Conservation (phyloP, 768 basidiomycete species). For the Pleurotus cornucopiae region DNA sequence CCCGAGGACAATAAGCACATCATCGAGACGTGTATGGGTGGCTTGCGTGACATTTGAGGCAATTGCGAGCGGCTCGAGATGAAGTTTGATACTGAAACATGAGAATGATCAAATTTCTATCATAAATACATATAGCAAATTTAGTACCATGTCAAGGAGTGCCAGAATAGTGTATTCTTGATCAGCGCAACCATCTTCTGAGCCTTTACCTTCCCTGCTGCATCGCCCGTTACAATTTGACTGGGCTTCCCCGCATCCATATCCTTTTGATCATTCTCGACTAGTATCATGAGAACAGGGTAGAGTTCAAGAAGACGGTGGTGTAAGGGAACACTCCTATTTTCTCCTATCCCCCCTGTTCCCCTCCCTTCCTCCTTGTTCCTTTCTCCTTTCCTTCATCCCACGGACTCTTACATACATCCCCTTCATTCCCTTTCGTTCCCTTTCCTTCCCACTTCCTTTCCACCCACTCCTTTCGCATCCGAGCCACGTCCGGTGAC, state of each 20-base stretch:
- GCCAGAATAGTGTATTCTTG: constrained; percentile 24
- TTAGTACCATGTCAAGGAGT: constrained; percentile 19
- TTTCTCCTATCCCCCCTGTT: too few species aligned
- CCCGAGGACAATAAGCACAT: constrained; percentile 27
- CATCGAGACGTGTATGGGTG: constrained; percentile 23
- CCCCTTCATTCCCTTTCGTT: too few species aligned
- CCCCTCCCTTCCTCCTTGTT: too few species aligned
- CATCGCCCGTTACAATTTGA: constrained; percentile 19
- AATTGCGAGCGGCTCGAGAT: constrained; percentile 26
- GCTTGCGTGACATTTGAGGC: constrained; percentile 25
- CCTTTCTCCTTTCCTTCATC: too few species aligned
- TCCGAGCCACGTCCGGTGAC: too few species aligned
- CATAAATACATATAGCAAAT: neutral
- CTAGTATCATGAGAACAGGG: constrained; percentile 13
- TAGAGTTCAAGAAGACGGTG: constrained; percentile 23
- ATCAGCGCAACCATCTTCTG: constrained; percentile 23
- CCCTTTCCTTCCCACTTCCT: too few species aligned
- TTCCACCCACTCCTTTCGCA: too few species aligned
- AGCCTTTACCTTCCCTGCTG: constrained; percentile 20
- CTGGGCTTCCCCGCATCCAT: neutral
- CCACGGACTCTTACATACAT: too few species aligned
- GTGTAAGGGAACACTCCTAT: too few species aligned
- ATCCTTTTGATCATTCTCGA: constrained; percentile 15
- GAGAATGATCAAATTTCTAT: neutral
- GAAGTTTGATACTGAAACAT: constrained; percentile 19